phyloP scores from a whole-genome alignment of 1,139 yeast species.

The Williopsis jadinii region DNA sequence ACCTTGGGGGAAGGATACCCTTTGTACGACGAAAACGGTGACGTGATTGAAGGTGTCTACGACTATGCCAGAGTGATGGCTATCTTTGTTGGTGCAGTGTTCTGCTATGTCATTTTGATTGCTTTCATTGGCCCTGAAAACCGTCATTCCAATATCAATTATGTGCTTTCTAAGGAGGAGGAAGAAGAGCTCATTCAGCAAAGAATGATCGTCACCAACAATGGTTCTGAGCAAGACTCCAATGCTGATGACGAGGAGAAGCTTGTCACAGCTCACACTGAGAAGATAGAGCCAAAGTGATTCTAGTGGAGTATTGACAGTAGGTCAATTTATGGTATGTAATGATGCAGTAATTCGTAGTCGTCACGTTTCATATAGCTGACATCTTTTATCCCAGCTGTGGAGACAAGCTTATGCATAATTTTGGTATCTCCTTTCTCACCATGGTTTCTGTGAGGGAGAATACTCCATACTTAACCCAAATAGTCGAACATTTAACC shows the following conservation, averaged over 20 bases:
- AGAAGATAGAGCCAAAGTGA: not conserved
- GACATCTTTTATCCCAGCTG: too few relatives aligned
- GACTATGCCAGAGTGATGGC: slow-evolving; percentile 71
- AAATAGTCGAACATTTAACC: too few relatives aligned
- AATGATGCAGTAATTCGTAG: too few relatives aligned
- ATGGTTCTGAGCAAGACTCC: slow-evolving; percentile 8
- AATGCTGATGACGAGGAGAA: slow-evolving; percentile 4
- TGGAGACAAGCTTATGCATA: too few relatives aligned
- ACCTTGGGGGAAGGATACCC: slow-evolving; percentile 69
- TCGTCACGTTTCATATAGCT: too few relatives aligned
- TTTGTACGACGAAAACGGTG: slow-evolving; percentile 29
- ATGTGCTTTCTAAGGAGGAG: slow-evolving; percentile 16
- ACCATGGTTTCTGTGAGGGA: too few relatives aligned
- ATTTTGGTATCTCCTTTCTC: too few relatives aligned
- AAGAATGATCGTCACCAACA: slow-evolving; percentile 17
- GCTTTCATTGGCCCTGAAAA: slow-evolving; percentile 72
- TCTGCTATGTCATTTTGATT: slow-evolving; percentile 51
- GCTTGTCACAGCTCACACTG: slow-evolving; percentile 5
- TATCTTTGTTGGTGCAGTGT: slow-evolving; percentile 74
- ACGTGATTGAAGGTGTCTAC: slow-evolving; percentile 25
- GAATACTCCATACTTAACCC: too few relatives aligned
- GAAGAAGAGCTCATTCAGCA: slow-evolving; percentile 11
- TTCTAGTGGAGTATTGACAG: too few relatives aligned
- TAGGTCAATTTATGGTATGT: too few relatives aligned
- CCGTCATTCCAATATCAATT: slow-evolving; percentile 31